Evolutionary conservation across 441 rosid genomes (phyloP).

Genomic region (Syzygium syzygioides): DNA sequence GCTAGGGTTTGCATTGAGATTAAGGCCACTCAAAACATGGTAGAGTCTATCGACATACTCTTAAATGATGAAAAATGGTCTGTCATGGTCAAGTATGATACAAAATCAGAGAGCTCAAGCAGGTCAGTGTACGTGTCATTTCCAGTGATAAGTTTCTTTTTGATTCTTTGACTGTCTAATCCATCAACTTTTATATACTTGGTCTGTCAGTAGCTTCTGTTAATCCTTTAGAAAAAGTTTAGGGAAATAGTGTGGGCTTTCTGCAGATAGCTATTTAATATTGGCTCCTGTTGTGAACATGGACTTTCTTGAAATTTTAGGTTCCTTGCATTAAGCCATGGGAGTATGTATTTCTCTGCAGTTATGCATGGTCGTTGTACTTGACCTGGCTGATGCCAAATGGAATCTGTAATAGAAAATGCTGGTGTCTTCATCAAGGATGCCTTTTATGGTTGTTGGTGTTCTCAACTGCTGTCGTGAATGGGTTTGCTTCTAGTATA

Average conservation of each 20-base stretch:
- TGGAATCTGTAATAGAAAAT: not conserved
- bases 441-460: not conserved
- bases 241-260: not conserved
- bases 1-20: too few species aligned
- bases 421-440: not conserved
- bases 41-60: too few species aligned
- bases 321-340: not conserved
- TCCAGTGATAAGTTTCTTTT: not conserved
- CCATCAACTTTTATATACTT: not conserved
- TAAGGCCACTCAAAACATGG: too few species aligned
- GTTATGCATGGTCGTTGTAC: not conserved
- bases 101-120: conserved; percentile 26
- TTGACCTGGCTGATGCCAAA: not conserved
- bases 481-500: not conserved
- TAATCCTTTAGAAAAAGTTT: not conserved
- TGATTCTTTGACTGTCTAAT: not conserved
- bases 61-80: too few species aligned
- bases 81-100: too few species aligned
- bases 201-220: not conserved
- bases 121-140: conserved; percentile 28
- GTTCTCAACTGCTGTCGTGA: not conserved
- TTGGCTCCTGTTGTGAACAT: not conserved
- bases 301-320: not conserved
- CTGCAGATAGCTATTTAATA: not conserved
- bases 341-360: not conserved